These are phyloP conservation scores for Lactarius hengduanensis DNA, from an alignment of 768 basidiomycete species.

Conservation along the genomic window DNA sequence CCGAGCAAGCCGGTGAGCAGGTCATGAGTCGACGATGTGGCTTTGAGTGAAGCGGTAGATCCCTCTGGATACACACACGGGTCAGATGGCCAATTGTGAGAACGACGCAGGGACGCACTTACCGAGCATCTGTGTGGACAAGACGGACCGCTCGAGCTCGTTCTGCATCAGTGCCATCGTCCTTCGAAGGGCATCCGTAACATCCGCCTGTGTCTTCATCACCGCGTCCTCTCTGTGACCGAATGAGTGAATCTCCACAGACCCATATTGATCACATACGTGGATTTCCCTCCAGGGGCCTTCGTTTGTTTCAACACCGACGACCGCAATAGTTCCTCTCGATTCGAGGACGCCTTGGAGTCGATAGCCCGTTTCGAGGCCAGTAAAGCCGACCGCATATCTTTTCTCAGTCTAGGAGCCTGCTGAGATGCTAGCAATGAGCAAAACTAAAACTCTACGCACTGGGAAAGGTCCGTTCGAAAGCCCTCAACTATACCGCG, in stretches of 20 bases:
- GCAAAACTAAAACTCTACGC: conserved; percentile 32
- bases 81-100: conserved; percentile 3
- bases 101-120: conserved; percentile 27
- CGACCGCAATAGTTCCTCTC: conserved; percentile 67
- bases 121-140: conserved; percentile 86
- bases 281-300: conserved; percentile 54
- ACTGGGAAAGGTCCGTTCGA: conserved; percentile 51
- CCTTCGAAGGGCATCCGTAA: conserved; percentile 83
- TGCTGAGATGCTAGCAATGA: conserved; percentile 2
- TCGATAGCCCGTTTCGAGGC: conserved; percentile 75
- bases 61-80: conserved; percentile 49
- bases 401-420: conserved; percentile 51
- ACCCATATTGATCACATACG: conserved; percentile 43
- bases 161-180: conserved; percentile 86
- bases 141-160: conserved; percentile 86
- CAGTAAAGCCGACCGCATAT: conserved; percentile 66
- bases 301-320: conserved; percentile 50
- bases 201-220: conserved; percentile 85
- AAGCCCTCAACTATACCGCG: conserved; percentile 51
- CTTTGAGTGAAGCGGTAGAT: conserved; percentile 73
- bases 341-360: conserved; percentile 51
- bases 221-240: conserved; percentile 70
- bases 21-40: conserved; percentile 77
- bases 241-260: conserved; percentile 12
- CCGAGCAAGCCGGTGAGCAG: conserved; percentile 65